A percentile compares a stretch with the other conserved stretches of the same genome.
phyloP scores from a whole-genome alignment of 192 early-diverging fungal species.

The Coemansia sp. region DNA sequence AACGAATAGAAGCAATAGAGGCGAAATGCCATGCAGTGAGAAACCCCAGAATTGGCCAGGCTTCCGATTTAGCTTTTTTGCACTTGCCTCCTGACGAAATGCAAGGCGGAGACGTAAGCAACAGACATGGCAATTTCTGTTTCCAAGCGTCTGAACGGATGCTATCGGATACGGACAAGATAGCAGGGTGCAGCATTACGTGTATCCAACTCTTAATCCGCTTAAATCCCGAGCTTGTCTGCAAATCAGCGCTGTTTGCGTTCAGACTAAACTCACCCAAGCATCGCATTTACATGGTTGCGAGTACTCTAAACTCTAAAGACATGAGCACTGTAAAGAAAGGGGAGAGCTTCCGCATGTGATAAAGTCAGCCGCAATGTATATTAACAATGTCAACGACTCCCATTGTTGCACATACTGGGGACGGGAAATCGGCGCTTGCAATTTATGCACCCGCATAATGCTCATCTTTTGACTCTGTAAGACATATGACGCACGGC shows the following conservation, averaged over 20 bases:
- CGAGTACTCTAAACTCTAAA: not conserved
- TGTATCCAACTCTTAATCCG: not conserved
- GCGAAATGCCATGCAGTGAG: not conserved
- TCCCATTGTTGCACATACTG: not conserved
- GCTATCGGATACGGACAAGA: not conserved
- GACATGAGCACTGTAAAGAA: not conserved
- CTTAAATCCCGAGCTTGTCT: not conserved
- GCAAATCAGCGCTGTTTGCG: no score
- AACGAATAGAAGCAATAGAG: not conserved
- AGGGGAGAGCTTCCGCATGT: not conserved
- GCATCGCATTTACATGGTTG: not conserved
- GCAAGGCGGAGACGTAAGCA: not conserved
- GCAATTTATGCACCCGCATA: conserved; percentile 1
- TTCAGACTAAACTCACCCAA: no score
- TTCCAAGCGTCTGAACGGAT: not conserved
- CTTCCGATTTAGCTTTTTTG: not conserved
- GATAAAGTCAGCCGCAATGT: not conserved
- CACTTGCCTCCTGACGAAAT: not conserved
- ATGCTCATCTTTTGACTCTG: conserved; percentile 2
- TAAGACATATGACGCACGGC: conserved; percentile 2
- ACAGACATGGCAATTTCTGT: not conserved
- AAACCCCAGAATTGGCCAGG: not conserved
- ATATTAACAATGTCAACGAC: not conserved
- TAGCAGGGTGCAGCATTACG: not conserved
- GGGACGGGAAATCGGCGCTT: not conserved